phyloP scores from a whole-genome alignment of 2,329 filamentous ascomycete species.

The Apiospora hydei region DNA sequence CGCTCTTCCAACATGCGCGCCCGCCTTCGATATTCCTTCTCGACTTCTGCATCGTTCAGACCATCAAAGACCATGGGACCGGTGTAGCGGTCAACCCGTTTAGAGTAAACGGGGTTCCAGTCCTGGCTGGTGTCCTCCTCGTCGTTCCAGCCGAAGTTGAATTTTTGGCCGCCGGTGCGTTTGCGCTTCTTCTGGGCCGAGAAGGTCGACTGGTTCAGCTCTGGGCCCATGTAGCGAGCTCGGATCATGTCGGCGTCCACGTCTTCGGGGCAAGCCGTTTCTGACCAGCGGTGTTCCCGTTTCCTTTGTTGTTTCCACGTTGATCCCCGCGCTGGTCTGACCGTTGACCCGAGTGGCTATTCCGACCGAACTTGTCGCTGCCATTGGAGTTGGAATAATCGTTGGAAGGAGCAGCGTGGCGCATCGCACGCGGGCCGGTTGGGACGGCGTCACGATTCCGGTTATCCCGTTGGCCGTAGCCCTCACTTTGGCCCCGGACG shows the following conservation, averaged over 20 bases:
- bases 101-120: conserved; percentile 82
- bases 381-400: conserved; percentile 29
- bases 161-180: conserved; percentile 93
- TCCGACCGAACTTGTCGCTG: conserved; percentile 32
- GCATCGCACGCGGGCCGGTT: conserved; percentile 76
- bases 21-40: conserved; percentile 62
- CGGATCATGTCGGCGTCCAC: conserved; percentile 78
- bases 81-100: conserved; percentile 68
- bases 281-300: conserved; percentile 45
- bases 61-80: conserved; percentile 54
- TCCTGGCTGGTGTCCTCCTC: conserved; percentile 90
- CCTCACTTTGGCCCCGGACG: conserved; percentile 39
- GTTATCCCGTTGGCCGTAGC: conserved; percentile 29
- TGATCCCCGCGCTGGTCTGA: conserved; percentile 31
- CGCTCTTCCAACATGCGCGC: conserved; percentile 75
- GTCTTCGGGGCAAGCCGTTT: conserved; percentile 54
- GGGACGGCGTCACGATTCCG: conserved; percentile 54
- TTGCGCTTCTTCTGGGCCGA: conserved; percentile 96
- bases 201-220: conserved; percentile 83
- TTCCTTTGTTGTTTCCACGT: conserved; percentile 45
- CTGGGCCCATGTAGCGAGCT: conserved; percentile 89
- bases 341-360: conserved; percentile 37
- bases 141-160: conserved; percentile 98
- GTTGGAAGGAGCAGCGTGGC: conserved; percentile 45
- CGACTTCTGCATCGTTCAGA: conserved; percentile 60